phyloP scores from a whole-genome alignment of 2,329 filamentous ascomycete genomes.

The Aspergillus tanneri region DNA sequence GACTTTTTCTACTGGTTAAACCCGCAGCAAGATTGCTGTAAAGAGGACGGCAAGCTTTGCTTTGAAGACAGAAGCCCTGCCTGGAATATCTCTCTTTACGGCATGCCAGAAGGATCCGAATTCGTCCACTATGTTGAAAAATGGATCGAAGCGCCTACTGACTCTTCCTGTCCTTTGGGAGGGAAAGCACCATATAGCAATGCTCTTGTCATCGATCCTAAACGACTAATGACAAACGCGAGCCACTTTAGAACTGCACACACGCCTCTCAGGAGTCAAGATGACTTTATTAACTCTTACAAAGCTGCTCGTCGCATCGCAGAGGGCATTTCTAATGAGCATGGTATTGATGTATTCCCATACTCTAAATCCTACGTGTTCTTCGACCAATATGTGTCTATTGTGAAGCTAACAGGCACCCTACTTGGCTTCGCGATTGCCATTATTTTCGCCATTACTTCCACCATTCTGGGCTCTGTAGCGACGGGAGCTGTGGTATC shows the following conservation, averaged over 20 bases:
- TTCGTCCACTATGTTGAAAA: slow-evolving; percentile 82
- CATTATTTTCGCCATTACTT: slow-evolving; percentile 79
- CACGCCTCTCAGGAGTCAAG: slow-evolving; percentile 79
- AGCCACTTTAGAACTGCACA: slow-evolving; percentile 92
- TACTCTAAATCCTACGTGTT: slow-evolving; percentile 99
- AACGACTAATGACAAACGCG: slow-evolving; percentile 67
- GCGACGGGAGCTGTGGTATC: slow-evolving; percentile 80
- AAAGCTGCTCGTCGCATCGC: slow-evolving; percentile 85
- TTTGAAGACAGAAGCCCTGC: slow-evolving; percentile 73
- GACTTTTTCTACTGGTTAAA: slow-evolving; percentile 98
- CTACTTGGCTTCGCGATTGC: slow-evolving; percentile 79
- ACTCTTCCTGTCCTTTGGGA: slow-evolving; percentile 80
- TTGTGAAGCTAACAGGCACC: slow-evolving; percentile 73
- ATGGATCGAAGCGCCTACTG: slow-evolving; percentile 78
- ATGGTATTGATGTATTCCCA: slow-evolving; percentile 82
- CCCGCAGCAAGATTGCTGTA: slow-evolving; percentile 74
- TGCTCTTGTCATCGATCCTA: slow-evolving; percentile 74
- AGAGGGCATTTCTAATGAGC: slow-evolving; percentile 67
- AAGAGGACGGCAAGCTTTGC: slow-evolving; percentile 69
- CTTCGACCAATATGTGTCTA: slow-evolving; percentile 93
- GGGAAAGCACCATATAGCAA: slow-evolving; percentile 84
- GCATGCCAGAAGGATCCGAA: slow-evolving; percentile 92
- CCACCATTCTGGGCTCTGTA: slow-evolving; percentile 77
- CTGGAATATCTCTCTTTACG: slow-evolving; percentile 85
- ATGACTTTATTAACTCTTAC: slow-evolving; percentile 91